Conservation (phyloP, 23 red algal species). For the Gracilariopsis chorda region DNA sequence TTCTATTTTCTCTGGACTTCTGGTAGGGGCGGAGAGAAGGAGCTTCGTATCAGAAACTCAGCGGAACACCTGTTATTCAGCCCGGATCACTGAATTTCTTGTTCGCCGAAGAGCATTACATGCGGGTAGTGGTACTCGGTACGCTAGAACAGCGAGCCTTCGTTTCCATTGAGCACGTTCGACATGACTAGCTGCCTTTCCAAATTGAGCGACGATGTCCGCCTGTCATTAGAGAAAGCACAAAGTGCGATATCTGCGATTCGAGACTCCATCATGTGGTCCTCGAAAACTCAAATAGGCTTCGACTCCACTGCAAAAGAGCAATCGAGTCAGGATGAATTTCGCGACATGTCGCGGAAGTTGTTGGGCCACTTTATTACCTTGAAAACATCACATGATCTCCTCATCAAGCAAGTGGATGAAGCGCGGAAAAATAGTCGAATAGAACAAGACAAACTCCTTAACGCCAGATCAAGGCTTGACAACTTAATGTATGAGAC, state of each 20-base stretch:
- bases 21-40: no score
- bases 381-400: constrained; percentile 15
- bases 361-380: neutral
- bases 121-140: no score
- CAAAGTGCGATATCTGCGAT: neutral
- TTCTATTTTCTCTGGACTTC: no score
- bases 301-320: no score
- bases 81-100: no score
- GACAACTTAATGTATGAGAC: constrained; percentile 35
- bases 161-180: no score
- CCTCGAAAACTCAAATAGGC: no score
- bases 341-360: neutral
- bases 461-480: constrained; percentile 5
- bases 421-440: constrained; percentile 1
- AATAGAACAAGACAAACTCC: constrained; percentile 23
- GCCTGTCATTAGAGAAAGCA: neutral
- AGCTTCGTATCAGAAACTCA: no score
- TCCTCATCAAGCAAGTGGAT: constrained; percentile 1
- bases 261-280: neutral
- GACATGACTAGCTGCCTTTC: neutral
- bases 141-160: no score
- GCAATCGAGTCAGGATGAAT: no score
- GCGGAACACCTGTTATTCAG: no score
- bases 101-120: no score
- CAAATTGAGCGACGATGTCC: neutral